A percentile compares a stretch with the other conserved stretches of the same genome.
These are phyloP conservation scores for Panaeolus cyanescens DNA, from an alignment of 768 basidiomycete species.

Conservation along the genomic window DNA sequence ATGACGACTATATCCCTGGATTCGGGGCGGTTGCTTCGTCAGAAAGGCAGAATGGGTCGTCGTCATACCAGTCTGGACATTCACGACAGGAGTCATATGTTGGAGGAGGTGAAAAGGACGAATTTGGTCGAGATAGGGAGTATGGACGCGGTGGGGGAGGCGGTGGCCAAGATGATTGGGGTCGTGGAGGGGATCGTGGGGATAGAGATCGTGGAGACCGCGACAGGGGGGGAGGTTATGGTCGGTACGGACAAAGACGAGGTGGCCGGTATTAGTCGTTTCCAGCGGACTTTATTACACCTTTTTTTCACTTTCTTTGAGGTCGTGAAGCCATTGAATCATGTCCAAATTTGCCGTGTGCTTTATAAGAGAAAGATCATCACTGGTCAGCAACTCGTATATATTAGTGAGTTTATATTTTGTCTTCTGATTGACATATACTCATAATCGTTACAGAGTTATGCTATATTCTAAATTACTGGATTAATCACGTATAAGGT, in stretches of 20 bases:
- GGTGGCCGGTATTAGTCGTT: too few relatives aligned
- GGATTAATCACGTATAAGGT: too few relatives aligned
- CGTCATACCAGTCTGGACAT: constrained; percentile 32
- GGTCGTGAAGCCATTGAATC: too few relatives aligned
- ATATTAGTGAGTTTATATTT: too few relatives aligned
- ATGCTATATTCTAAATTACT: too few relatives aligned
- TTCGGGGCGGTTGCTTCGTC: constrained; percentile 42
- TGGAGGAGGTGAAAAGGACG: constrained; percentile 41
- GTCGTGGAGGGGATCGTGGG: constrained; percentile 34
- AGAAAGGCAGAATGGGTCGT: constrained; percentile 19
- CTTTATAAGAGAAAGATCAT: too few relatives aligned
- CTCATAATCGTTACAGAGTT: too few relatives aligned
- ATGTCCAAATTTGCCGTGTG: too few relatives aligned
- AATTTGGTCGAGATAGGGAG: constrained; percentile 34
- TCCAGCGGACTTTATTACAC: too few relatives aligned
- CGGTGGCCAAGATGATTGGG: constrained; percentile 32
- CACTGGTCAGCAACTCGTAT: too few relatives aligned
- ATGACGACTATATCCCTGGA: constrained; percentile 69
- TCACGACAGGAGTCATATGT: constrained; percentile 52
- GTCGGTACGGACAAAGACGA: constrained; percentile 1
- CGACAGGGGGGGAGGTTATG: constrained; percentile 8
- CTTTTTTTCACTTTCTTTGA: too few relatives aligned
- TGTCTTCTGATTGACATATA: too few relatives aligned
- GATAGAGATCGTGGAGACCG: constrained; percentile 32
- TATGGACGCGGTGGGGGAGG: constrained; percentile 29